Evolutionary conservation across 2,329 filamentous ascomycete species (phyloP).

Genomic region (Emergomyces orientalis): DNA sequence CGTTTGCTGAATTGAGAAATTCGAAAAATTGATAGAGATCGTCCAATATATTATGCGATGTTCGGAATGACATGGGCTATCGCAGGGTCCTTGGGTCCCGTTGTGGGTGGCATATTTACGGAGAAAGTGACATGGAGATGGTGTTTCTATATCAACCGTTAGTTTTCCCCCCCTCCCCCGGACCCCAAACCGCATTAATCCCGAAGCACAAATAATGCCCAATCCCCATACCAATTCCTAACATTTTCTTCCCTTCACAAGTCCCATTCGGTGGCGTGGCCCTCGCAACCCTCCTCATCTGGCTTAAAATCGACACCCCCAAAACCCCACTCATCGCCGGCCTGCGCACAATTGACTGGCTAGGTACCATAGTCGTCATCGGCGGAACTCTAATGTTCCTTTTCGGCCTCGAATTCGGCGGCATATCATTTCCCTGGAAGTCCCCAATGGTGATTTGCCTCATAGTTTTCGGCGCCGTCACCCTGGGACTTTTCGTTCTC

Average conservation of each 20-base stretch:
- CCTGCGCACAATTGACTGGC: conserved; percentile 54
- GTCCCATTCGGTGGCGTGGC: conserved; percentile 53
- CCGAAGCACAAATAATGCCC: too few relatives aligned
- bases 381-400: conserved; percentile 78
- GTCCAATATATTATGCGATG: conserved; percentile 55
- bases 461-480: conserved; percentile 60
- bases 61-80: conserved; percentile 55
- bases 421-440: conserved; percentile 63
- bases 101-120: conserved; percentile 54
- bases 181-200: too few relatives aligned
- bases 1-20: neutral
- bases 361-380: conserved; percentile 55
- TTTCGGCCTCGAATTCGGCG: conserved; percentile 77
- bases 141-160: conserved; percentile 53
- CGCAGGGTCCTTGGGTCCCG: conserved; percentile 50
- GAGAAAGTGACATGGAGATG: conserved; percentile 51
- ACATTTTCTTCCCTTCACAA: conserved; percentile 20
- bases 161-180: too few relatives aligned
- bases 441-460: conserved; percentile 68
- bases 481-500: conserved; percentile 56
- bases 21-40: conserved; percentile 29
- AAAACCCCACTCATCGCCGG: conserved; percentile 50
- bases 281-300: conserved; percentile 50
- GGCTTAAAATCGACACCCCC: conserved; percentile 53
- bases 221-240: neutral